Base-by-base conservation (phyloP, 495 filamentous ascomycete species). In the Talaromyces liani region DNA sequence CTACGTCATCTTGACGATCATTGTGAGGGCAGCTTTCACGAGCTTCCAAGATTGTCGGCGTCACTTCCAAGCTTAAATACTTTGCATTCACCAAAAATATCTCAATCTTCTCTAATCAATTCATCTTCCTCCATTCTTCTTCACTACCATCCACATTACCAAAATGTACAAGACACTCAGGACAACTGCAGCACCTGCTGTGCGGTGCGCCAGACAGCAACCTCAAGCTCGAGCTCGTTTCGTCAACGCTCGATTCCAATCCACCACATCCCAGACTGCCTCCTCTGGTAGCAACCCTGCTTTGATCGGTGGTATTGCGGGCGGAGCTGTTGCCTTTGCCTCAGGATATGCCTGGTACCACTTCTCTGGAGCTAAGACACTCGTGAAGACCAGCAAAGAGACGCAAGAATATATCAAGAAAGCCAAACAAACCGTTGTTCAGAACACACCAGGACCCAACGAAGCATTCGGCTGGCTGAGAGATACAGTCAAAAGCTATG, bases 401-500 rank as follows among this genome's bases (percentile, higher is more conserved):
- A 76, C 80, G 7, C 77, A 87, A 66, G 70, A 70, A 31, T 84
- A 86, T 68, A 74, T 83, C 71, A 70, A 84, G 49, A 72, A 78
- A 61, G 73, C 81, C 34, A 77, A 79, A 20, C 67, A 82, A 58
- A 80, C 73, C 36, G 69, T 88, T 41, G 73, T 83, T 62, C 72
- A 84, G 29, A 73, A 77, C 20, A 76, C 84, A 3, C 86, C 87
- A 0, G 81, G 81, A 64, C 77, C 85, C 2, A 84, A 86, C 60
- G 77, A 85, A 64, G 85, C 85, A 0, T 69, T 87, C 34, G 66
- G 77, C 51, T 84, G 80, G 77, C 73, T 90, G 61, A 79, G 80
- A 63, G 72, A 83, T 47, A 81, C 85, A 2, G 80, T 80, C 8
- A 82, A 81, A 53, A 81, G 82, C 14, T 90, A 90, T 65, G 83